Percentiles rank a stretch among this genome's conserved stretches.
Conservation (phyloP, 176 grass and related monocot species). For the Carex littledalei region DNA sequence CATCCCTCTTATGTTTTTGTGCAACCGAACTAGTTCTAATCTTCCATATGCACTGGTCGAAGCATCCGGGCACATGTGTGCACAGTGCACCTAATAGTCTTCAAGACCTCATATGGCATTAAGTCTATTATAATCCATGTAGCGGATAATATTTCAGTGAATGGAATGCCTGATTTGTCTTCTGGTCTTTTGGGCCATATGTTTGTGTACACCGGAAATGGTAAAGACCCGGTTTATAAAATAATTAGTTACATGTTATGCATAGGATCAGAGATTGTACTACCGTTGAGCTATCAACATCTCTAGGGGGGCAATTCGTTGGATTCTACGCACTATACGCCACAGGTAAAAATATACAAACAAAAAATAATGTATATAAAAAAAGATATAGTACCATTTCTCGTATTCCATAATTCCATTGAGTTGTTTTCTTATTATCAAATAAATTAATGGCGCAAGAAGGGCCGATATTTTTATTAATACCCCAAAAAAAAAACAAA, state of each 20-base stretch:
- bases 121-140: not conserved
- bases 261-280: not conserved
- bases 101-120: not conserved
- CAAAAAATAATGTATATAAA: not conserved
- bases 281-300: constrained; percentile 18
- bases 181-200: not conserved
- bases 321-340: not conserved
- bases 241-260: not conserved
- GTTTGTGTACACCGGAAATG: not conserved
- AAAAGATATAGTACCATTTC: not conserved
- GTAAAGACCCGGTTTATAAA: not conserved
- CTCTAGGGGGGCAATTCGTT: not conserved
- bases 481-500: too few species aligned
- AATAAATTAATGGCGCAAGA: not conserved
- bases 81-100: not conserved
- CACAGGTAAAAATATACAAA: constrained; percentile 16
- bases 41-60: not conserved
- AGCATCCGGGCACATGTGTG: constrained; percentile 13
- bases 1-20: not conserved
- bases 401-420: not conserved
- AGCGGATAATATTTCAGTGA: not conserved
- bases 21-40: constrained; percentile 1
- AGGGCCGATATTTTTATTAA: too few species aligned
- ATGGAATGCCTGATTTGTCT: too few species aligned
- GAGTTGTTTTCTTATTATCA: not conserved